These are phyloP conservation scores for Fusarium dimerum DNA, from an alignment of 2,329 filamentous ascomycete species.

Conservation along the genomic window DNA sequence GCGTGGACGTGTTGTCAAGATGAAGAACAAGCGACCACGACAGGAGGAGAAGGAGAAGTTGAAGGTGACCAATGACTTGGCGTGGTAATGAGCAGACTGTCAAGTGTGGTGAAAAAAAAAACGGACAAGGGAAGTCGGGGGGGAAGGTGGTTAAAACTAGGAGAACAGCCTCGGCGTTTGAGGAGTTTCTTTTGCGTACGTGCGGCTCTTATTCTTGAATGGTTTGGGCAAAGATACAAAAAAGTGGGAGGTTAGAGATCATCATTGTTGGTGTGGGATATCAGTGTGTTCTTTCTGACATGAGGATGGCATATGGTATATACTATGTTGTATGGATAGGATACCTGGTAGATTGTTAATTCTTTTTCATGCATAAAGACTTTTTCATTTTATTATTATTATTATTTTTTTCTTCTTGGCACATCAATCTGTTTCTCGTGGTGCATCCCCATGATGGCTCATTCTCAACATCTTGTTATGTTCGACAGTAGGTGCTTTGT, in stretches of 20 bases:
- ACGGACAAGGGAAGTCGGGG: not conserved
- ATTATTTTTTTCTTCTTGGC: not conserved
- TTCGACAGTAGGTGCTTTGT: no score
- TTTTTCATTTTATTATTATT: not conserved
- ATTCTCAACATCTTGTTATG: no score
- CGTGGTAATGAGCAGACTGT: slow-evolving; percentile 34
- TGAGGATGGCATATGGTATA: not conserved
- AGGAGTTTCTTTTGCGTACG: slow-evolving; percentile 20
- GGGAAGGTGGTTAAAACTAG: not conserved
- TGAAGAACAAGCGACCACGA: slow-evolving; percentile 46
- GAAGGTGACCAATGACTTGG: slow-evolving; percentile 43
- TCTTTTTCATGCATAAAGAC: not conserved
- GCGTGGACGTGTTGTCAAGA: slow-evolving; percentile 49
- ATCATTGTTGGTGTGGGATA: slow-evolving; percentile 3
- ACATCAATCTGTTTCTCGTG: not conserved
- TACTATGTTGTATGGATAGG: slow-evolving; percentile 8
- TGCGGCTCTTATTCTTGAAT: not conserved
- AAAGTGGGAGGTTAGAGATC: not conserved
- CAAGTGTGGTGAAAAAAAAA: no score
- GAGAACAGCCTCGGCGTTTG: slow-evolving; percentile 23
- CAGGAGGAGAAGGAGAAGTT: slow-evolving; percentile 65
- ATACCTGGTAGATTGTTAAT: slow-evolving; percentile 20
- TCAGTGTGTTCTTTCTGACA: slow-evolving; percentile 1
- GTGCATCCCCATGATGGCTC: no score
- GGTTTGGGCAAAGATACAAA: slow-evolving; percentile 1